Base-by-base conservation (phyloP, 1,284 basidiomycete species). In the Ustilago trichophora region DNA sequence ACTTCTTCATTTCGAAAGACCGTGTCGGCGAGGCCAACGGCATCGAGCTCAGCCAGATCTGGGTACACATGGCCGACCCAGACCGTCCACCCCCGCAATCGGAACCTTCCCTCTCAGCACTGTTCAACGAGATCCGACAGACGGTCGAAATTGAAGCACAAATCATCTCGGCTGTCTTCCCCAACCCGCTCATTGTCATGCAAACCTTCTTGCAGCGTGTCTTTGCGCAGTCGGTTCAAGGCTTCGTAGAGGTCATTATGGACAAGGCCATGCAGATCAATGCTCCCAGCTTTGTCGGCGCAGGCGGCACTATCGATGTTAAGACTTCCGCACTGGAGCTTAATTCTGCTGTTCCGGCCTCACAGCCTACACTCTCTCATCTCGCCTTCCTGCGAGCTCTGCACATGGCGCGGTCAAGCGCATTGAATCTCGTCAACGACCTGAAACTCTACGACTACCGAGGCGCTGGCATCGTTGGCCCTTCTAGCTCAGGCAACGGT, bases 91-190 rank as follows among this genome's bases (percentile, higher is more conserved):
- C 93, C 1, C 95, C 96, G 0, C 89, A 88, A 54, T 85, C 85
- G 15, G 95, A 98, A 81, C 85, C 88, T 18, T 92, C 92, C 6
- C 84, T 98, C 33, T 85, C 86, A 3, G 89, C 90, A 22, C 84
- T 98, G 19, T 93, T 96, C 81, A 84, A 85, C 32, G 93, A 98
- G 80, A 98, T 98, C 56, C 86, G 93, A 29, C 85, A 86, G 6
- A 98, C 94, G 0, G 93, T 98, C 18, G 91, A 90, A 31, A 92
- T 95, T 71, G 96, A 99, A 82, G 91, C 92, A 0, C 93, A 98
- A 80, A 99, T 99, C 60, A 94, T 98, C 37, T 93, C 95, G 80
- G 96, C 93, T 2, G 96, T 99, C 4, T 99, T 99, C 82, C 96
- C 96, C 0, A 93, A 93, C 71, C 95, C 96, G 11, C 88, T 91